Base-by-base conservation (phyloP, 352 stramenopile genomes). In the Globisporangium megalacanthum region DNA sequence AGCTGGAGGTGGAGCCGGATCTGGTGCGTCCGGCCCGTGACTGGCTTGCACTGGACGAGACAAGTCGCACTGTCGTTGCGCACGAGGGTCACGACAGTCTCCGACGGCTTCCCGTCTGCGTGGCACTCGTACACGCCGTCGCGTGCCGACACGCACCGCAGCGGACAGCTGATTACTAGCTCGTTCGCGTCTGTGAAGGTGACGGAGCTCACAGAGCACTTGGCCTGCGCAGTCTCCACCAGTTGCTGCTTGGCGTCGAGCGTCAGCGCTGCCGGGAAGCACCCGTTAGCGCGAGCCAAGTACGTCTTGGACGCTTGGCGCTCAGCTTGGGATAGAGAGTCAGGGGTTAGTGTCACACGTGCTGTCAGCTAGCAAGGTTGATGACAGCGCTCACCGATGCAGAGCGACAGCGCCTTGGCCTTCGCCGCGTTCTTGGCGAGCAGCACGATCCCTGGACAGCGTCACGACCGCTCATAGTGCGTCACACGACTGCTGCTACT, bases 21-120 rank as follows among this genome's bases (percentile, higher is more conserved):
- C 71, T 99, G 97, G 75, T 99, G 97, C 31, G 95, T 99, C 53
- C 97, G 79, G 48, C 97, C 97, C 7, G 97, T 98, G 44, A 96
- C 73, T 6, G 96, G 95, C 54, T 96, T 92, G 69, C 89, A 97
- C 54, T 97, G 59, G 19, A 99, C 73, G 44, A 99, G 60, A 41
- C 89, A 95, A 14, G 89, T 97, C 29, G 65, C 58, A 8, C 75
- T 77, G 54, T 91, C 75, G 0, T 58, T 61, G 19, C 70, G 68
- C 50, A 93, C 58, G 50, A 90, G 68, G 13, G 68, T 67, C 36
- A 97, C 68, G 25, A 82, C 64, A 29, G 89, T 97, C 62, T 87
- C 72, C 2, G 83, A 90, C 29, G 77, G 51, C 60, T 96, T 96
- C 15, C 79, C 86, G 3, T 95, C 77, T 53, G 75, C 70, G 37